Base-by-base conservation (phyloP, 495 filamentous ascomycete species). In the Physcia stellaris region DNA sequence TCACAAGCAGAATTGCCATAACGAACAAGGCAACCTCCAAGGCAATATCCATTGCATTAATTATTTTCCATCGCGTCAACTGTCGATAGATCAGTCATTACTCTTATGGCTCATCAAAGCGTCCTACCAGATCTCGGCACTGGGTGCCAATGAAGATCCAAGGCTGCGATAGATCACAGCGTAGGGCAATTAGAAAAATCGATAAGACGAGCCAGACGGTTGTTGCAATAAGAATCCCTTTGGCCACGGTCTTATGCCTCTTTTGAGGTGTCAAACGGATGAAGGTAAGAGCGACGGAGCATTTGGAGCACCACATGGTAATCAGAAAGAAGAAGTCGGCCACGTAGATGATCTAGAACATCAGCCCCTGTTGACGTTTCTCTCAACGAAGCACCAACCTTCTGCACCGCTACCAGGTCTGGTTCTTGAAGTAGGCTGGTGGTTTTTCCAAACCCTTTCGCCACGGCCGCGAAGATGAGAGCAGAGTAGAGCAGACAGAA, bases 1-100 rank as follows among this genome's bases (percentile, higher is more conserved):
- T 51, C 11, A 63, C 50, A 13, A 67, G 48, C 29, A 55, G 59
- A 6, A 60, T 40, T n/a, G 58, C 46, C 21, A 60, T 40, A 4
- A 33, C 41, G 26, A 67, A 51, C 2, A 63, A 29, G 6, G 28
- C 37, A 7, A 49, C 32, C 47, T 63, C 60, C 19, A 44, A 54
- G 18, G 50, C 5, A 7, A 57, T 43, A 32, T 61, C 56, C 35
- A 63, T 45, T 20, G 29, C 51, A 9, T 36, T 40, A n/a, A 53
- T 46, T 3, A 50, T 41, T 21, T 50, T 24, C 59, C 57, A 63
- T 29, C 57, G 50, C 4, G 37, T 30, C 24, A 55, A 41, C 56
- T 58, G 32, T n/a, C 26, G 1, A n/a, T 36, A 33, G 16, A 35
- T 47, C 16, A 49, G 37, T 17, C 20, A 3, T 6, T 15, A 20